Evolutionary conservation across 2,329 filamentous ascomycete species (phyloP), one percentile per base, ranked within the genome.

Genomic region (Ceratocystis lukuohia): DNA sequence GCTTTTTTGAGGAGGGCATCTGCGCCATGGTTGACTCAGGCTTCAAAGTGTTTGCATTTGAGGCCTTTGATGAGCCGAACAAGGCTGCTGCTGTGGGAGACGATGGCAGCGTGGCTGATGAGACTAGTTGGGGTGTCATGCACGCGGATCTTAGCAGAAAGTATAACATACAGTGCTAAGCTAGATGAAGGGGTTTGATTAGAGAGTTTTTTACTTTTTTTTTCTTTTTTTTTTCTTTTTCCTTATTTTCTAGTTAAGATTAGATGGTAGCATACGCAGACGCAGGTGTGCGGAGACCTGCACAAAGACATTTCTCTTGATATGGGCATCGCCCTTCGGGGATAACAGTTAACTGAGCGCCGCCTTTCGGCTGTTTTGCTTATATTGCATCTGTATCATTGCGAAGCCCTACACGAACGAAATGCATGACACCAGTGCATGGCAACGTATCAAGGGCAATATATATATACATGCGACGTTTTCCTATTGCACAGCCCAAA

Each of bases 1-100:
- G 75, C 28, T 89, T 84, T 77, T 89, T 80, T 77, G 76, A 82
- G 71, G 74, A 82, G 59, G 83, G 80, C 69, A 80, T 88, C 71
- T 89, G 87, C 74, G 80, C 80, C 64, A 80, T 87, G 72, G 75
- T 88, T 45, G 79, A 78, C 69, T 88, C 84, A 83, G 84, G 84
- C 68, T 79, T 84, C 69, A 87, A 88, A 71, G 82, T 85, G 66
- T 89, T 89, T 77, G 87, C 83, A 76, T 89, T 89, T 70, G 86
- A 89, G 79, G 86, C 86, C 56, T 88, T 87, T 71, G 86, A 88
- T 71, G 87, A 89, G 81, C 77, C 81, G 68, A 88, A 84, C 84
- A 89, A 89, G 82, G 84, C 86, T 65, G 74, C 78, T 57, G 82
- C 80, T 70, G 75, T 80, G 68, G 86, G 87, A 71, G 80, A 87